Evolutionary conservation across 306 rosid species (phyloP).

Genomic region (Trichosanthes cucumerina): DNA sequence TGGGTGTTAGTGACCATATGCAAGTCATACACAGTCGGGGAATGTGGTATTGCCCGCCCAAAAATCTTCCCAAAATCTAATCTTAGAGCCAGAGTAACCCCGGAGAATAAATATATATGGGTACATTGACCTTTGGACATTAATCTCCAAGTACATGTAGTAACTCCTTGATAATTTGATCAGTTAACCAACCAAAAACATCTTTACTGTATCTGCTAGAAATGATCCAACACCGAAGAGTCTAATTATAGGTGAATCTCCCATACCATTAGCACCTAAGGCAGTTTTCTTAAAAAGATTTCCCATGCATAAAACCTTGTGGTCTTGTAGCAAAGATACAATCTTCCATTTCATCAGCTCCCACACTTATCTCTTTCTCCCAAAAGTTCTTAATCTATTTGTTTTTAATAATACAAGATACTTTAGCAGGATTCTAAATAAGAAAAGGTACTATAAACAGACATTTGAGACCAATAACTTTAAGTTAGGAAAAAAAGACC

Average conservation of each 20-base stretch:
- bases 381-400: neutral
- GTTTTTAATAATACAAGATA: neutral
- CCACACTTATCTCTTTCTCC: neutral
- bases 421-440: neutral
- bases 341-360: neutral
- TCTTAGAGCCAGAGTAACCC: neutral
- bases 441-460: neutral
- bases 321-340: neutral
- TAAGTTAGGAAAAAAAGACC: neutral
- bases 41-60: neutral
- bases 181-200: neutral
- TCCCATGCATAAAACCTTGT: neutral
- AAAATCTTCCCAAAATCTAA: neutral
- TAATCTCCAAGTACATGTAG: neutral
- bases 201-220: neutral
- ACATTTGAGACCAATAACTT: neutral
- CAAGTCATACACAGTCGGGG: neutral
- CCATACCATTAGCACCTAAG: neutral
- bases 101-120: neutral
- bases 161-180: neutral
- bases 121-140: neutral
- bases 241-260: neutral
- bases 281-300: neutral
- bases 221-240: neutral
- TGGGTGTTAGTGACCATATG: neutral